A percentile compares a stretch with the other conserved stretches of the same genome.
phyloP scores from a whole-genome alignment of 2,329 filamentous ascomycete species.

The Mycosphaerelloides madeirae region DNA sequence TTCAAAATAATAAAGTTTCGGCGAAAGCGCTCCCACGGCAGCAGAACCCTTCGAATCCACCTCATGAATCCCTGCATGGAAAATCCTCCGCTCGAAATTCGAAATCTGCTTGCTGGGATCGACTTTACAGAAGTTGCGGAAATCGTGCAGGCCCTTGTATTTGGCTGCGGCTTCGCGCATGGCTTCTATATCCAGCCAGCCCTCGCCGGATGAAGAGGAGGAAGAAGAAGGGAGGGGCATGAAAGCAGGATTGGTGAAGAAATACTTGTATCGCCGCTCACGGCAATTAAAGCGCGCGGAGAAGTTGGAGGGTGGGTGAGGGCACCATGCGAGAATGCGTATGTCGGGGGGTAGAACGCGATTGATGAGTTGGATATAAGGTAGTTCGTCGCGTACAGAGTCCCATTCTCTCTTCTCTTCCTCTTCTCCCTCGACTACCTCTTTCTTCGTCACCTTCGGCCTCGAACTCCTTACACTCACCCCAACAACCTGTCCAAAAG shows the following conservation, averaged over 20 bases:
- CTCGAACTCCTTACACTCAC: conserved; percentile 75
- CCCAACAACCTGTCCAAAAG: conserved; percentile 92
- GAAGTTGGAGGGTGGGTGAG: conserved; percentile 71
- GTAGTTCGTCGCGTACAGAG: conserved; percentile 72
- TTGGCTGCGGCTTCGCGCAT: conserved; percentile 79
- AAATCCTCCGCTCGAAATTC: conserved; percentile 75
- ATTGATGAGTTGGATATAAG: conserved; percentile 80
- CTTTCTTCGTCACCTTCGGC: conserved; percentile 40
- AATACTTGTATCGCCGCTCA: conserved; percentile 90
- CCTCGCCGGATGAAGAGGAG: conserved; percentile 43
- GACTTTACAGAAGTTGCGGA: conserved; percentile 94
- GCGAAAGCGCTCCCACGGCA: conserved; percentile 11
- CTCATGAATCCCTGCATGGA: conserved; percentile 71
- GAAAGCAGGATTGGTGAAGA: conserved; percentile 93
- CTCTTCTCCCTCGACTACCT: conserved; percentile 9
- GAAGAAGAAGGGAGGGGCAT: conserved; percentile 51
- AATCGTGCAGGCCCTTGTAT: conserved; percentile 83
- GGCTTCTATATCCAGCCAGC: conserved; percentile 79
- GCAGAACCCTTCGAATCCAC: conserved; percentile 37
- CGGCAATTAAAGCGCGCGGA: conserved; percentile 89
- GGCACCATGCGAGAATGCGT: conserved; percentile 87
- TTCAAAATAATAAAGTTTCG: conserved; percentile 80
- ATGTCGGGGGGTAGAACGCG: conserved; percentile 85
- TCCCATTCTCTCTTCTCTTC: conserved; percentile 47
- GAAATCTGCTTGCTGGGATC: conserved; percentile 85